phyloP scores from a whole-genome alignment of 1,284 basidiomycete species.

The Mycena citricolor region DNA sequence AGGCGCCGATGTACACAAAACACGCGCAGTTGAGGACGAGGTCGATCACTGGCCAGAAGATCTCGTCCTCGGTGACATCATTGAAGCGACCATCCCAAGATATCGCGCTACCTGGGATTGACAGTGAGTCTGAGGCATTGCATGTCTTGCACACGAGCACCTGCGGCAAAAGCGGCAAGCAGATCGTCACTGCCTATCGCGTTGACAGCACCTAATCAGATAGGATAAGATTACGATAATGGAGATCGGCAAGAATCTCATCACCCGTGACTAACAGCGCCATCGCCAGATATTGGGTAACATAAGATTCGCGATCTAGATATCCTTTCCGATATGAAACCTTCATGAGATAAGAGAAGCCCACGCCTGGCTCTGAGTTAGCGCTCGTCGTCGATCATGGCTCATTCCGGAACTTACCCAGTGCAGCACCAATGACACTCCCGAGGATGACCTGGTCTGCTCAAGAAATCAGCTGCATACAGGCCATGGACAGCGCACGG shows the following conservation, averaged over 20 bases:
- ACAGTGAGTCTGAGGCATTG: not conserved
- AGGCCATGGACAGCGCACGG: constrained; percentile 7
- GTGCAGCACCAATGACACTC: constrained; percentile 70
- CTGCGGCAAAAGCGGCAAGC: constrained; percentile 89
- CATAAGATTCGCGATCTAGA: constrained; percentile 89
- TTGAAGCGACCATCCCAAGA: constrained; percentile 95
- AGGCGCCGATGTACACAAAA: constrained; percentile 89
- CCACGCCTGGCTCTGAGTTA: too few species aligned
- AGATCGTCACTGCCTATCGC: constrained; percentile 84
- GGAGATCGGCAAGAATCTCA: too few species aligned
- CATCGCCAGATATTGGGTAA: constrained; percentile 86
- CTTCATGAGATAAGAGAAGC: constrained; percentile 81
- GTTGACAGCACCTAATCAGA: constrained; percentile 75
- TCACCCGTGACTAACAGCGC: constrained; percentile 77
- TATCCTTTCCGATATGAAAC: constrained; percentile 72
- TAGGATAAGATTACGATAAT: too few species aligned
- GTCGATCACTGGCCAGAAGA: constrained; percentile 88
- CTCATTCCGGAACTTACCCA: constrained; percentile 50
- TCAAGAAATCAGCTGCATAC: not conserved
- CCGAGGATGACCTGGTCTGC: constrained; percentile 86
- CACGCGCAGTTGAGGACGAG: constrained; percentile 79
- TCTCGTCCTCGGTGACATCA: constrained; percentile 76
- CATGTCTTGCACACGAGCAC: constrained; percentile 32
- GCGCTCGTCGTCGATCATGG: constrained; percentile 2
- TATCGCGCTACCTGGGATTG: constrained; percentile 68